Conservation (phyloP, 768 basidiomycete genomes). For the Lentinula lateritia region DNA sequence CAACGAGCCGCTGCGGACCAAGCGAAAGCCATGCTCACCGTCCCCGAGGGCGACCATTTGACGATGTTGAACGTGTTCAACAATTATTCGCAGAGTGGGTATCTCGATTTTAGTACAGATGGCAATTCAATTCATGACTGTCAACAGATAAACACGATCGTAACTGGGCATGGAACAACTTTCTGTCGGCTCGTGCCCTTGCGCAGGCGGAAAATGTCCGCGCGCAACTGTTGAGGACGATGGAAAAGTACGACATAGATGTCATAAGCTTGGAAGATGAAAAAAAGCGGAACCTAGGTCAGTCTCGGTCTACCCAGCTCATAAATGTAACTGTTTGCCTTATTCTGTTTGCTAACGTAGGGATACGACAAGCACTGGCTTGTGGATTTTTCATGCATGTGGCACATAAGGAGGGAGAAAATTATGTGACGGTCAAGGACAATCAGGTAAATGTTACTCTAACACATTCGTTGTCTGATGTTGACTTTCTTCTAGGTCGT, state of each 20-base stretch:
- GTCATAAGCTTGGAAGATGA: conserved; percentile 65
- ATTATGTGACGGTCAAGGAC: conserved; percentile 93
- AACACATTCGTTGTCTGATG: not conserved
- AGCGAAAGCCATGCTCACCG: conserved; percentile 81
- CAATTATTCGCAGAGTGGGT: conserved; percentile 77
- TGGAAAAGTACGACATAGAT: conserved; percentile 87
- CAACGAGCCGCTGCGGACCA: conserved; percentile 87
- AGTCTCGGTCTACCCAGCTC: not conserved
- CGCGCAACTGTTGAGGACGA: conserved; percentile 78
- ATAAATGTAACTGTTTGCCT: conserved; percentile 27
- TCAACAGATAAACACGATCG: conserved; percentile 65
- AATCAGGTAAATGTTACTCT: conserved; percentile 57
- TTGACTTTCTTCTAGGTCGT: conserved; percentile 43
- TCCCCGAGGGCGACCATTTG: conserved; percentile 96
- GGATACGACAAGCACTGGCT: conserved; percentile 75
- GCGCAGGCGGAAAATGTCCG: conserved; percentile 93
- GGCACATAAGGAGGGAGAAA: conserved; percentile 92
- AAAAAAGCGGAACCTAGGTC: conserved; percentile 31
- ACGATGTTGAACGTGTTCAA: conserved; percentile 95
- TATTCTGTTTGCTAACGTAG: conserved; percentile 31
- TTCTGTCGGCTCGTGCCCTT: conserved; percentile 76
- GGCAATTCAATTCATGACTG: not conserved
- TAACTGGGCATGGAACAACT: conserved; percentile 91
- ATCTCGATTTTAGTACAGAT: not conserved
- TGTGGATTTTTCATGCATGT: conserved; percentile 99